phyloP scores from a whole-genome alignment of 2,329 filamentous ascomycete genomes.

The Exophiala aquamarina region DNA sequence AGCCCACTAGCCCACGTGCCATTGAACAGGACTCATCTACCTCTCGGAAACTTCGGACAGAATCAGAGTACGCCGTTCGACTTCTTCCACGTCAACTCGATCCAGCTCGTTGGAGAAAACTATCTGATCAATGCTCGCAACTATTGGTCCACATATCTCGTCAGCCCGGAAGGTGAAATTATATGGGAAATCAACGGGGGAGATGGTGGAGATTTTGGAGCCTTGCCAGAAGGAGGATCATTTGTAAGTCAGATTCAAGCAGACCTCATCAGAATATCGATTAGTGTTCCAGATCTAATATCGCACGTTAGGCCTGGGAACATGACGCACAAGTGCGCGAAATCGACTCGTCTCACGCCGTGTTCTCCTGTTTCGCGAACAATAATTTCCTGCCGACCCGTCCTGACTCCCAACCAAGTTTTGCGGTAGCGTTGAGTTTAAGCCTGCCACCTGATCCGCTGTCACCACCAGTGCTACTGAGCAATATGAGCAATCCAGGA shows the following conservation, averaged over 20 bases:
- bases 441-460: too few relatives aligned
- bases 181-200: constrained; percentile 11
- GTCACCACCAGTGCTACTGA: too few relatives aligned
- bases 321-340: too few relatives aligned
- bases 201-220: constrained; percentile 10
- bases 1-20: constrained; percentile 34
- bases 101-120: constrained; percentile 6
- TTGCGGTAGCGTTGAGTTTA: too few relatives aligned
- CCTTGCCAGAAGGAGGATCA: constrained; percentile 4
- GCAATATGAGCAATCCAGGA: too few relatives aligned
- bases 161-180: constrained; percentile 6
- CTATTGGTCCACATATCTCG: constrained; percentile 10
- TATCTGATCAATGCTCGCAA: constrained; percentile 12
- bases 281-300: too few relatives aligned
- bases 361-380: too few relatives aligned
- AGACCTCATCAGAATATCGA: too few relatives aligned
- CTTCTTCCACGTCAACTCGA: constrained; percentile 53
- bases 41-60: neutral
- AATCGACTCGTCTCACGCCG: too few relatives aligned
- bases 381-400: too few relatives aligned
- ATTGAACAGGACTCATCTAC: constrained; percentile 31
- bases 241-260: constrained; percentile 13
- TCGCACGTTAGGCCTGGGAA: too few relatives aligned
- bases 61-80: constrained; percentile 41
- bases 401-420: too few relatives aligned